Evolutionary conservation across 75 land plant species (phyloP), one percentile per base, ranked within the genome.

Genomic region (Ceratopteris richardii): DNA sequence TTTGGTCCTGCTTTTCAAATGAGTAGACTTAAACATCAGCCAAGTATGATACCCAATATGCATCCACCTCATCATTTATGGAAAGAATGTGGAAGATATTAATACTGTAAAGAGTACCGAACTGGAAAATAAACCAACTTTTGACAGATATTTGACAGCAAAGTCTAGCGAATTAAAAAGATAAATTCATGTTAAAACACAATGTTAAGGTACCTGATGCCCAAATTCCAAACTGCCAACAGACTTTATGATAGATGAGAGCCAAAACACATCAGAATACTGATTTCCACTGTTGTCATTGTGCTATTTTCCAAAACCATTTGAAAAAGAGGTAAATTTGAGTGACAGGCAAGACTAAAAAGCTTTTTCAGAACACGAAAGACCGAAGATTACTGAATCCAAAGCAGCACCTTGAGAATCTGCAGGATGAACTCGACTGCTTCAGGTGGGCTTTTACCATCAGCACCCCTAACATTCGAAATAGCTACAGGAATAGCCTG

Each of bases 201-300:
- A n/a, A n/a, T n/a, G n/a, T n/a, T n/a, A n/a, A n/a, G 3, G 44
- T 36, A 91, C 98, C 98, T 89, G 96, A 54, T 78, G 81, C 19
- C 98, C 85, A 79, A 93, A 81, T 53, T 93, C 98, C 55, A 93
- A 86, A 40, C 81, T 82, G 39, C 96, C 90, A 64, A 89, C 71
- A 0, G 98, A 72, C 42, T 77, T 76, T 51, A 93, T 88, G 51
- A 93, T 54, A 19, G 87, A 80, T 52, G 90, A 79, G 23, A 93
- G 62, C 98, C 98, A 93, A 57, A 66, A 86, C 0, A 82, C 86
- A 77, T 93, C 98, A 27, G 87, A 89, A 53, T 76, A 93, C n/a
- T 76, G 72, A 66, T 93, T 93, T 30, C 96, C 90, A 70, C 71
- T 82, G 67, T 93, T 93, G 57, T 93, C 98, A 75, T 88, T 89